phyloP scores from a whole-genome alignment of 73 alveolate species.

The Paramecium sexaurelia region DNA sequence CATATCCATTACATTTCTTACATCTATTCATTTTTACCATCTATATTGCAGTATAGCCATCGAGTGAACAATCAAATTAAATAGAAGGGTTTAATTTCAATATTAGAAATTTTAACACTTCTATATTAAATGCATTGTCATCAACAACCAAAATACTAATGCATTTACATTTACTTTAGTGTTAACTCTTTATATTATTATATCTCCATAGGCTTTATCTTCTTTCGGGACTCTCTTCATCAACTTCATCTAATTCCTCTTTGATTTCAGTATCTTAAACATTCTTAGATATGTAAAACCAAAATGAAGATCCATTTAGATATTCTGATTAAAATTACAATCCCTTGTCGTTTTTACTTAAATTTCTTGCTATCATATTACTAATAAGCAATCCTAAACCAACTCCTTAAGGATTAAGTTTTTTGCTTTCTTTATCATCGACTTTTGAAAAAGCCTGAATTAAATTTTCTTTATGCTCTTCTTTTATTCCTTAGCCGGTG shows the following conservation, averaged over 20 bases:
- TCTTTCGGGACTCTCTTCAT: slow-evolving; percentile 25
- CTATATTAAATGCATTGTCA: slow-evolving; percentile 57
- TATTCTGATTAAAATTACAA: slow-evolving; percentile 22
- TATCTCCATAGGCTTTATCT: slow-evolving; percentile 27
- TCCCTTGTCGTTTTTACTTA: background rate
- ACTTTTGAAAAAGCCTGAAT: slow-evolving; percentile 53
- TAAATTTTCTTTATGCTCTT: slow-evolving; percentile 54
- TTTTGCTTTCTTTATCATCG: background rate
- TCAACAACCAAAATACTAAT: background rate
- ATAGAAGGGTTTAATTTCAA: background rate
- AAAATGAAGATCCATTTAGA: background rate
- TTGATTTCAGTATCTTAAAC: background rate
- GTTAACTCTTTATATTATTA: background rate
- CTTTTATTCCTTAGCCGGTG: slow-evolving; percentile 59
- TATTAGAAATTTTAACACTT: background rate
- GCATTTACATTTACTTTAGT: background rate
- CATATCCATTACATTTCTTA: slow-evolving; percentile 4
- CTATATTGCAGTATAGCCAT: background rate
- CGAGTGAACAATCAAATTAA: background rate
- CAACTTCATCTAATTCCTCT: slow-evolving; percentile 23
- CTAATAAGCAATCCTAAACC: slow-evolving; percentile 62
- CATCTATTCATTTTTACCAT: slow-evolving; percentile 37
- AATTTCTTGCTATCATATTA: slow-evolving; percentile 22
- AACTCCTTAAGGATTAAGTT: slow-evolving; percentile 56
- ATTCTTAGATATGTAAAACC: slow-evolving; percentile 28